Evolutionary conservation across 208 protist genomes (phyloP).

Genomic region (Leishmania tarentolae): DNA sequence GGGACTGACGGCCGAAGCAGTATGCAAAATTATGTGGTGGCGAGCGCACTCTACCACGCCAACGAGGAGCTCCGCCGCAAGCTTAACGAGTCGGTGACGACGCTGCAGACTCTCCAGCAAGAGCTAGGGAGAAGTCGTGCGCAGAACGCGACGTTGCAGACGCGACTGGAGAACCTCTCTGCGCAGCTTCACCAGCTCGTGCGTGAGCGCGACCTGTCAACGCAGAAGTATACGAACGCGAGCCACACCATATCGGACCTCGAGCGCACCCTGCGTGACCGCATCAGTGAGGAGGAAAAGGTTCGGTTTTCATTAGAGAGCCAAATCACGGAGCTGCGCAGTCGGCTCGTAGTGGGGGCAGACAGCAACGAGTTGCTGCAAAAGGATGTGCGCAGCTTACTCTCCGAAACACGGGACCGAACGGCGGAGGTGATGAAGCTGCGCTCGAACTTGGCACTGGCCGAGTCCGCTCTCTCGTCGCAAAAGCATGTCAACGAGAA

Average conservation of each 20-base stretch:
- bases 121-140: conserved; percentile 64
- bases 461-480: conserved; percentile 75
- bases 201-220: conserved; percentile 78
- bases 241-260: conserved; percentile 55
- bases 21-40: conserved; percentile 78
- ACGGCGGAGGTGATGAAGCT: conserved; percentile 61
- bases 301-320: conserved; percentile 68
- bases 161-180: conserved; percentile 55
- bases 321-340: conserved; percentile 81
- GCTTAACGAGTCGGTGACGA: conserved; percentile 65
- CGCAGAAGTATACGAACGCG: conserved; percentile 63
- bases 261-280: conserved; percentile 64
- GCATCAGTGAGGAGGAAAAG: conserved; percentile 62
- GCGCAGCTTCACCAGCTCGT: conserved; percentile 86
- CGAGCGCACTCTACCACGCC: conserved; percentile 82
- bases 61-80: conserved; percentile 87
- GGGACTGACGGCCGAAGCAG: conserved; percentile 70
- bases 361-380: conserved; percentile 86
- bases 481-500: conserved; percentile 87
- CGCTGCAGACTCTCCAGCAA: conserved; percentile 72
- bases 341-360: conserved; percentile 69
- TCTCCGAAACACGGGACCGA: conserved; percentile 68
- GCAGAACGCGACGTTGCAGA: conserved; percentile 41
- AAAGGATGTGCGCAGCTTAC: conserved; percentile 69
- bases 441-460: conserved; percentile 70